A percentile compares a stretch with the other conserved stretches of the same genome.
phyloP scores from a whole-genome alignment of 768 basidiomycete species.

The Mycena sanguinolenta region DNA sequence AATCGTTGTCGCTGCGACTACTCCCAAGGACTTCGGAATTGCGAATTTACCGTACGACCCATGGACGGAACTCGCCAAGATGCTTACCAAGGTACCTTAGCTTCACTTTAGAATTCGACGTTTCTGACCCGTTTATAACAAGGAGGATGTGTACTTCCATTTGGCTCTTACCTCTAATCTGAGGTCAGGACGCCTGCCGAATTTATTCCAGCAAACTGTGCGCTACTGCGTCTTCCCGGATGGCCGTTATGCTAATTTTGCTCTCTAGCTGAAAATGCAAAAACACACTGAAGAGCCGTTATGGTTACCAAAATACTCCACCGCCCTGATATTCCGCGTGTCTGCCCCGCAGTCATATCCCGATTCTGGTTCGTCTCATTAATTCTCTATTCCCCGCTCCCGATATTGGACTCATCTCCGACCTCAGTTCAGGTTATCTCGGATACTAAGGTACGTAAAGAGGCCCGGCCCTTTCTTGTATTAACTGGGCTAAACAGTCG shows the following conservation, averaged over 20 bases:
- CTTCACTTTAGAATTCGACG: not conserved
- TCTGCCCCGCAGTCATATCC: conserved; percentile 17
- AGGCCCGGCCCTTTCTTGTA: not conserved
- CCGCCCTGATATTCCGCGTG: conserved; percentile 30
- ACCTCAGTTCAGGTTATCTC: not conserved
- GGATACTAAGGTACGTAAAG: conserved; percentile 12
- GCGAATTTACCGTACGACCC: conserved; percentile 21
- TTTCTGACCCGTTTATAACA: not conserved
- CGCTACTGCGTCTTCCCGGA: not conserved
- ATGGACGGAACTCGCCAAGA: conserved; percentile 28
- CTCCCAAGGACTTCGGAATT: conserved; percentile 13
- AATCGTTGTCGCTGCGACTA: conserved; percentile 32
- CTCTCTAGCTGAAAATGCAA: conserved; percentile 25
- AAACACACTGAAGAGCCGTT: conserved; percentile 34
- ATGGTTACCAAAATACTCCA: conserved; percentile 33
- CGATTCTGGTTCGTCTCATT: conserved; percentile 15
- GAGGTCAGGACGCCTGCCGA: conserved; percentile 20
- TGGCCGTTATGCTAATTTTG: not conserved
- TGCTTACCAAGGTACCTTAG: conserved; percentile 28
- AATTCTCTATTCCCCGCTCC: not conserved
- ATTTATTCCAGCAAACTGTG: conserved; percentile 34
- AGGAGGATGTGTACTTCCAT: conserved; percentile 32
- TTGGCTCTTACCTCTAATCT: conserved; percentile 27
- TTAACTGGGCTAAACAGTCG: not conserved
- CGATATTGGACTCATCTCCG: not conserved